Evolutionary conservation across 108 stramenopile genomes (phyloP).

Genomic region (Bacterosira constricta): DNA sequence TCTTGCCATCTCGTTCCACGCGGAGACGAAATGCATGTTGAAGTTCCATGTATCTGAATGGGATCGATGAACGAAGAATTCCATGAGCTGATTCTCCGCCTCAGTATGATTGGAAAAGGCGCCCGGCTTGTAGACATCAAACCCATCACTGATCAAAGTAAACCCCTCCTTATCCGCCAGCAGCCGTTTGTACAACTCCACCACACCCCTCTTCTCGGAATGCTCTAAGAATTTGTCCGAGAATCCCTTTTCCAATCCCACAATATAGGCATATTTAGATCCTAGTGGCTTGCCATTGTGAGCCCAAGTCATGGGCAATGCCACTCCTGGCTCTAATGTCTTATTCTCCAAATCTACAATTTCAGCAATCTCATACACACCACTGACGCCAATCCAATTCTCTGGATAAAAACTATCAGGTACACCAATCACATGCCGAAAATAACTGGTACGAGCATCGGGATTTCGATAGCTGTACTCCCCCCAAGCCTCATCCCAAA

Average conservation of each 20-base stretch:
- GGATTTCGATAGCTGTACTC: slow-evolving; percentile 35
- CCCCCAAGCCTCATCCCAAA: slow-evolving; percentile 77
- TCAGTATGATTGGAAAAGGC: slow-evolving; percentile 10
- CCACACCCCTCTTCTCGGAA: slow-evolving; percentile 29
- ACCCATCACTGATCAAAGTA: slow-evolving; percentile 41
- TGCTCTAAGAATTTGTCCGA: slow-evolving; percentile 44
- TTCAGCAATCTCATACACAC: slow-evolving; percentile 47
- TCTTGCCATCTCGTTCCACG: slow-evolving; percentile 49
- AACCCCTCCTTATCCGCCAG: slow-evolving; percentile 41
- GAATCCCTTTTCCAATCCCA: slow-evolving; percentile 46
- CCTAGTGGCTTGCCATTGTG: slow-evolving; percentile 48
- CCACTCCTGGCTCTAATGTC: slow-evolving; percentile 30
- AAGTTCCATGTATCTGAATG: slow-evolving; percentile 36
- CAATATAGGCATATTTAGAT: slow-evolving; percentile 48
- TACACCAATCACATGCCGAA: slow-evolving; percentile 49
- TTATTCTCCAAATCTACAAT: slow-evolving; percentile 41
- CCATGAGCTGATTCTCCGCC: slow-evolving; percentile 6
- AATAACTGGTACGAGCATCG: slow-evolving; percentile 44
- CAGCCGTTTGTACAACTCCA: slow-evolving; percentile 40
- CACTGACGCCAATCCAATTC: slow-evolving; percentile 45
- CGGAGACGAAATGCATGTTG: slow-evolving; percentile 54
- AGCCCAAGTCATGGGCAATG: slow-evolving; percentile 40
- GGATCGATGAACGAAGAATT: slow-evolving; percentile 55
- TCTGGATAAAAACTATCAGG: slow-evolving; percentile 43
- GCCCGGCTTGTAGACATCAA: slow-evolving; percentile 30